Conservation (phyloP, 768 basidiomycete species). For the Boletus insuetus region DNA sequence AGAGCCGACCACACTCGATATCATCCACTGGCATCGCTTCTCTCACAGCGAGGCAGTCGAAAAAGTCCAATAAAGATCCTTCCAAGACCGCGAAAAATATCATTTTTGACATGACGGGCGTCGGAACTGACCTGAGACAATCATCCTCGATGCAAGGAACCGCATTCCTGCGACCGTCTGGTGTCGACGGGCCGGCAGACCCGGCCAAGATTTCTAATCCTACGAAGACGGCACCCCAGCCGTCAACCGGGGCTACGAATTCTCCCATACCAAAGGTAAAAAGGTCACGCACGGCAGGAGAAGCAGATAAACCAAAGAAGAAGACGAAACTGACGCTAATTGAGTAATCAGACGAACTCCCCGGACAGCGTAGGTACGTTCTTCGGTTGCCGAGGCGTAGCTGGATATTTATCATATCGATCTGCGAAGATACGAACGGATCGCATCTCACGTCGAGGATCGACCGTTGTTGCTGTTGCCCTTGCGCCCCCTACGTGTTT, state of each 20-base stretch:
- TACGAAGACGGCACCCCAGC: slow-evolving; percentile 3
- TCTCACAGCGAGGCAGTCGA: slow-evolving; percentile 6
- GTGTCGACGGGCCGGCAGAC: slow-evolving; percentile 20
- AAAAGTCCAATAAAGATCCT: slow-evolving; percentile 20
- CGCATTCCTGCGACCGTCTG: slow-evolving; percentile 22
- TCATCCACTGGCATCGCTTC: slow-evolving; percentile 14
- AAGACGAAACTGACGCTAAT: slow-evolving; percentile 24
- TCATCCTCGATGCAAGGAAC: slow-evolving; percentile 17
- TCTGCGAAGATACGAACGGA: slow-evolving; percentile 16
- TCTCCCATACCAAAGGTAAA: slow-evolving; percentile 17
- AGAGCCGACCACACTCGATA: slow-evolving; percentile 20
- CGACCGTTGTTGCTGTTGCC: slow-evolving; percentile 12
- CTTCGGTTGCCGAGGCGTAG: slow-evolving; percentile 17
- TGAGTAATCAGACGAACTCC: slow-evolving; percentile 21
- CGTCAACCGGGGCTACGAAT: slow-evolving; percentile 4
- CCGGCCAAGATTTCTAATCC: slow-evolving; percentile 5
- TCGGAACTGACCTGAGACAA: slow-evolving; percentile 49
- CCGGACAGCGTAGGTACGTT: slow-evolving; percentile 14
- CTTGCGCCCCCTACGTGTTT: slow-evolving; percentile 8
- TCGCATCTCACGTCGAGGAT: slow-evolving; percentile 17
- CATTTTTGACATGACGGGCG: slow-evolving; percentile 46
- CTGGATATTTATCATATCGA: slow-evolving; percentile 10
- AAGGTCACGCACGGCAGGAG: slow-evolving; percentile 21
- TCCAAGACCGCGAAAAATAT: slow-evolving; percentile 42
- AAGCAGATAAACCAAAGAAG: slow-evolving; percentile 20